phyloP scores from a whole-genome alignment of 1,139 yeast species.

The Torulaspora globosa region DNA sequence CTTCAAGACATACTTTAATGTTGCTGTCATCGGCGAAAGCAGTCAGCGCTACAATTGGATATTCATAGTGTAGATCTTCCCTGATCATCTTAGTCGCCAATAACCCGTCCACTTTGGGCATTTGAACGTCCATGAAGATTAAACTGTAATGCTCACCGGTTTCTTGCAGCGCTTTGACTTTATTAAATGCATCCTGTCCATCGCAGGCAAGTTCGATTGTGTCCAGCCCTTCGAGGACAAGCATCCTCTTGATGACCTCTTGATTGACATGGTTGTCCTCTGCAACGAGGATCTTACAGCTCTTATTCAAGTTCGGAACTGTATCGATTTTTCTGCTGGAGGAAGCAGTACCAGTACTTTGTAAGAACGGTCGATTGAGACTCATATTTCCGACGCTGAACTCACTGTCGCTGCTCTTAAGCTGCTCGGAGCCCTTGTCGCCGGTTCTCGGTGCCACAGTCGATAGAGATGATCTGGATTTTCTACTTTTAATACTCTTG shows the following conservation, averaged over 20 bases:
- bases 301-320: conserved; percentile 18
- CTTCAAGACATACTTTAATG: conserved; percentile 66
- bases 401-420: conserved; percentile 13
- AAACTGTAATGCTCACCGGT: conserved; percentile 51
- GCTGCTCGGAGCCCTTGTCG: conserved; percentile 7
- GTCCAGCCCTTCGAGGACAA: conserved; percentile 68
- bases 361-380: conserved; percentile 37
- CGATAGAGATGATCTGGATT: conserved; percentile 19
- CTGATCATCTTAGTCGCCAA: conserved; percentile 75
- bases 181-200: conserved; percentile 81
- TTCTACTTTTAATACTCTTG: conserved; percentile 21
- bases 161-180: conserved; percentile 48
- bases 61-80: conserved; percentile 54
- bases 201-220: conserved; percentile 75
- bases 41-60: conserved; percentile 88
- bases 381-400: conserved; percentile 25
- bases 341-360: conserved; percentile 42
- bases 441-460: conserved; percentile 14
- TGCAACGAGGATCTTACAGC: conserved; percentile 71
- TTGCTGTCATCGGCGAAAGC: conserved; percentile 91
- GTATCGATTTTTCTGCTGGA: conserved; percentile 27
- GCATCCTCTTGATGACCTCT: conserved; percentile 83
- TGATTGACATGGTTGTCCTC: conserved; percentile 92
- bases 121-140: conserved; percentile 93
- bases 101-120: conserved; percentile 90